Conservation (phyloP, 2,329 filamentous ascomycete species). For the Alternaria sp. region DNA sequence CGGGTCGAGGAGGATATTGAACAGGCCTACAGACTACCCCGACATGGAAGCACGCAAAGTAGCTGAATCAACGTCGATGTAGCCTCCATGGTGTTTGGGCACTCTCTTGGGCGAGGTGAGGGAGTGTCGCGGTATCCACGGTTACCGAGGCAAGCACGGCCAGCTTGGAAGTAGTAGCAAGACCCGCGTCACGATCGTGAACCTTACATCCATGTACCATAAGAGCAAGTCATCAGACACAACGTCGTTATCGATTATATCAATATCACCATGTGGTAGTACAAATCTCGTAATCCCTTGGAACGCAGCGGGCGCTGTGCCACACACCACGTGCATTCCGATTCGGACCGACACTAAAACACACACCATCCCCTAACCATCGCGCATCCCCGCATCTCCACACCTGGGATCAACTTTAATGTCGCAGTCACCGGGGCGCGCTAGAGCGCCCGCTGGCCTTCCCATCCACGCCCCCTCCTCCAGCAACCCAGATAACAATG, state of each 20-base stretch:
- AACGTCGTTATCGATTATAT: no score
- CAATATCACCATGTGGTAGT: no score
- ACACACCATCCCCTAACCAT: constrained; percentile 6
- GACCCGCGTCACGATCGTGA: not conserved
- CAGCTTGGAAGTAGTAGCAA: not conserved
- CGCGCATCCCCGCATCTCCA: constrained; percentile 4
- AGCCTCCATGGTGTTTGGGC: no score
- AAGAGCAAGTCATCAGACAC: no score
- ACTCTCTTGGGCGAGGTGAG: no score
- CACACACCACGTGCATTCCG: constrained; percentile 1
- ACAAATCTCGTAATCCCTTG: not conserved
- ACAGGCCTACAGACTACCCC: not conserved
- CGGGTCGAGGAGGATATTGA: not conserved
- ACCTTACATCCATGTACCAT: not conserved
- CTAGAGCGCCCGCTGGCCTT: not conserved
- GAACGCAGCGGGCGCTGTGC: not conserved
- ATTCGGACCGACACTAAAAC: not conserved
- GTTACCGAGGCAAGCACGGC: not conserved
- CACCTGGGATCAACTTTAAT: not conserved
- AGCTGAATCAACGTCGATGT: no score
- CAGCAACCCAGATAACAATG: not conserved
- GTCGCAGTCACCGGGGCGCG: constrained; percentile 1
- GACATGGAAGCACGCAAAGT: no score
- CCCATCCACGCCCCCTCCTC: not conserved
- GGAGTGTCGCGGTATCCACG: not conserved